Evolutionary conservation across 2,329 filamentous ascomycete species (phyloP), one percentile per base, ranked within the genome.

Genomic region (Chaetomium globosum): DNA sequence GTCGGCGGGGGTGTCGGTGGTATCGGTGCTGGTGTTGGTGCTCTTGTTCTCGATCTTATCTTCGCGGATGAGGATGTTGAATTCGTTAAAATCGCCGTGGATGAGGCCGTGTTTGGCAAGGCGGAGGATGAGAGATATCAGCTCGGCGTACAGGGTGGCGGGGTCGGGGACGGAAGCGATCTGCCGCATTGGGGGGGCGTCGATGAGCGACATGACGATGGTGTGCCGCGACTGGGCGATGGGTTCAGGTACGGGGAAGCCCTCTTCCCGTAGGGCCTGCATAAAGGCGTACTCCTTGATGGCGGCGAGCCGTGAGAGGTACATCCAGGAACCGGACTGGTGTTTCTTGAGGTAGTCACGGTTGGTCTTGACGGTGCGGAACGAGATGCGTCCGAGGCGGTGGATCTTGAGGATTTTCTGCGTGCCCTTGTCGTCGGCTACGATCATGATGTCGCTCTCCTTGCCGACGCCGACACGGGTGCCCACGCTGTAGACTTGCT

Each of bases 11-110:
- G 12, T 13, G 9, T 36, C 12, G 33, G 33, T 36, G 36, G 12
- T 16, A 13, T 39, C 36, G 12, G 36, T 39, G 36, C 2, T 19
- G 10, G 13, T 10, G 63, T 16, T 65, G 49, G 19, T 65, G 10
- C 67, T 63, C 0, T 36, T 52, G 55, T 67, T 55, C 23, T 58
- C 39, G 56, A 43, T 30, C 59, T 75, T 80, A 63, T 83, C 86
- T 76, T 98, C 94, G 75, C 95, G 92, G 75, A 99, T 88, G 39
- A 99, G 81, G 69, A 99, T 94, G 77, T 99, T 99, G 83, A 99
- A 99, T 77, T 99, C 96, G 80, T 99, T 99, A 81, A 96, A 99
- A 76, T 99, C 95, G 68, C 95, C 95, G 75, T 99, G 95, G 67
- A 99, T 99, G 56, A 99, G 81, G 7, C 95, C 95, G 71, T 93